Evolutionary conservation across 768 basidiomycete genomes (phyloP).

Genomic region (Glaciozyma antarctica): DNA sequence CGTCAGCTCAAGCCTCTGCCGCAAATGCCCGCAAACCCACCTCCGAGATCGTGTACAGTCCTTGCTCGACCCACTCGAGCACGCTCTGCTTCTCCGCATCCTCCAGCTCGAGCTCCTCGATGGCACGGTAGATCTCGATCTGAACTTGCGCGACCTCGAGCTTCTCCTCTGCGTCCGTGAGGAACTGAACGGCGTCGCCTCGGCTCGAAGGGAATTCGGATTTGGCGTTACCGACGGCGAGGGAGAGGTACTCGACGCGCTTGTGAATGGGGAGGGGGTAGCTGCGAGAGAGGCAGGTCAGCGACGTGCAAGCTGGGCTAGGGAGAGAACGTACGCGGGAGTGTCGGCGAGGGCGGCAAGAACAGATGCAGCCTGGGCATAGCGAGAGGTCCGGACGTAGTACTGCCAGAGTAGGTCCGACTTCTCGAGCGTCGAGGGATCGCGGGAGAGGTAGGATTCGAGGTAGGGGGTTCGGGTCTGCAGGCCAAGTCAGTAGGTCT

Average conservation of each 20-base stretch:
- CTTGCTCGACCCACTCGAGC: conserved; percentile 35
- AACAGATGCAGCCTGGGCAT: conserved; percentile 76
- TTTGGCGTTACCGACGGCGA: conserved; percentile 92
- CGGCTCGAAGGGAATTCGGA: conserved; percentile 50
- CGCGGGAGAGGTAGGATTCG: conserved; percentile 73
- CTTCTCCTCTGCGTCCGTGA: conserved; percentile 90
- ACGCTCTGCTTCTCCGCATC: conserved; percentile 36
- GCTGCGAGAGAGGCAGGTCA: conserved; percentile 38
- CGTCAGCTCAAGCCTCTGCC: not conserved
- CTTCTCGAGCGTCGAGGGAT: conserved; percentile 69
- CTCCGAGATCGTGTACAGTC: conserved; percentile 71
- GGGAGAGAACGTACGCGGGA: conserved; percentile 51
- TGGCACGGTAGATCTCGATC: conserved; percentile 66
- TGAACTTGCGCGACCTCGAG: conserved; percentile 95
- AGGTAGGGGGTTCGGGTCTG: conserved; percentile 80
- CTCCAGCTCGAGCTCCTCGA: conserved; percentile 44
- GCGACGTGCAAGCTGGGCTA: not conserved
- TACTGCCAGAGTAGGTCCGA: conserved; percentile 92
- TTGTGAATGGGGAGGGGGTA: conserved; percentile 49
- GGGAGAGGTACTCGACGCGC: conserved; percentile 81
- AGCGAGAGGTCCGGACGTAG: conserved; percentile 84
- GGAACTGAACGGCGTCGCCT: conserved; percentile 82
- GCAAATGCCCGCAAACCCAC: conserved; percentile 43
- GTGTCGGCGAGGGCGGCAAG: conserved; percentile 75
- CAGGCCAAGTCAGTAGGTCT: not conserved